Percentiles rank a stretch among this genome's conserved stretches.
Evolutionary conservation across 2,329 filamentous ascomycete species (phyloP).

Genomic region (Aurifilum marmelostoma): DNA sequence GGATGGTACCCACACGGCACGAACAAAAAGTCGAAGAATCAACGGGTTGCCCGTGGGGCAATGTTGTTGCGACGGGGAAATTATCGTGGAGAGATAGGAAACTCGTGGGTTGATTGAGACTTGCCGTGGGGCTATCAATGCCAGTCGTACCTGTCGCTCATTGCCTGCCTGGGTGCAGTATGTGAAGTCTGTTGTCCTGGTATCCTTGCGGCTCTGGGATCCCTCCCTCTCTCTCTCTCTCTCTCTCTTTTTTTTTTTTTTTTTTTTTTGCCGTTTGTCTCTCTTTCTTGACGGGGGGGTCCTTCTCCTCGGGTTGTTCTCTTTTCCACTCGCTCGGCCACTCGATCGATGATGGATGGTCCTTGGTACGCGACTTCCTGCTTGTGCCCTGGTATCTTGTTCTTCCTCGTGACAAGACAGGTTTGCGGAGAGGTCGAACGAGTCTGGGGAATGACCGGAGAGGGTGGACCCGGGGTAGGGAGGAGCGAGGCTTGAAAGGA

Average conservation of each 20-base stretch:
- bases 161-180: neutral
- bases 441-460: conserved; percentile 18
- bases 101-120: conserved; percentile 8
- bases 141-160: neutral
- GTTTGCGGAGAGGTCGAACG: conserved; percentile 9
- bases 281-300: no score
- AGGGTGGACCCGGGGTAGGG: conserved; percentile 17
- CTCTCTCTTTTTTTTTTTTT: no score
- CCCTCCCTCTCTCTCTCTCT: neutral
- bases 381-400: neutral
- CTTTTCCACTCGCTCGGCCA: neutral
- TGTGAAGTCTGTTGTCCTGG: neutral
- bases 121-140: neutral
- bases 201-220: neutral
- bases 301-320: neutral
- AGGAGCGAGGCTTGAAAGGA: conserved; percentile 14
- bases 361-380: neutral
- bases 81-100: conserved; percentile 22
- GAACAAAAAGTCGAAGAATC: neutral
- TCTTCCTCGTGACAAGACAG: neutral
- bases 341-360: neutral
- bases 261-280: no score
- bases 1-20: neutral
- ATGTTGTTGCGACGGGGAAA: conserved; percentile 20
- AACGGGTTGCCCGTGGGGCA: conserved; percentile 20